Evolutionary conservation across 2,329 filamentous ascomycete species (phyloP).

Genomic region (Septoria linicola): DNA sequence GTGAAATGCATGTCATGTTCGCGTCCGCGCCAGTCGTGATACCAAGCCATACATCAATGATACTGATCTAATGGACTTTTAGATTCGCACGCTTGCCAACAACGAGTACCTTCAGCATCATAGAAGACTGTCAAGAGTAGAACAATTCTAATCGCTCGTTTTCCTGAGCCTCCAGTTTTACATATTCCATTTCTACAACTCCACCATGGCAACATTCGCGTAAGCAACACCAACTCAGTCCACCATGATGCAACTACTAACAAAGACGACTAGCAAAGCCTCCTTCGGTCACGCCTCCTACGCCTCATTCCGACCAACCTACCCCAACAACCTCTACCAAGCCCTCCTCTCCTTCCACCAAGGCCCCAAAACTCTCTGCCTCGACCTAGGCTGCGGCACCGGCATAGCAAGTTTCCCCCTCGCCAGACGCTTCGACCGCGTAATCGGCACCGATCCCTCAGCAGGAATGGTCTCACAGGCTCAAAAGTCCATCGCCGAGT

Average conservation of each 20-base stretch:
- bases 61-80: too few relatives aligned
- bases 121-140: too few relatives aligned
- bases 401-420: conserved; percentile 58
- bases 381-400: conserved; percentile 66
- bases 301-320: conserved; percentile 60
- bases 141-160: too few relatives aligned
- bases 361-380: conserved; percentile 39
- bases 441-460: conserved; percentile 59
- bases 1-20: too few relatives aligned
- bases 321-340: conserved; percentile 56
- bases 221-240: background rate
- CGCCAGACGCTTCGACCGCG: conserved; percentile 51
- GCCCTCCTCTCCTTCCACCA: conserved; percentile 57
- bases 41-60: too few relatives aligned
- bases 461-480: conserved; percentile 52
- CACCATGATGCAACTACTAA: background rate
- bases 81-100: too few relatives aligned
- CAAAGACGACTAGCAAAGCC: conserved; percentile 46
- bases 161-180: too few relatives aligned
- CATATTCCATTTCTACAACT: background rate
- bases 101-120: too few relatives aligned
- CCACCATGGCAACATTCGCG: conserved; percentile 20
- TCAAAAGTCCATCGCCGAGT: conserved; percentile 20
- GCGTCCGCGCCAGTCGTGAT: too few relatives aligned
- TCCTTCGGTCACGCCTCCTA: conserved; percentile 59